These are phyloP conservation scores for Nemania sp. DNA, from an alignment of 2,329 filamentous ascomycete genomes.

Conservation along the genomic window DNA sequence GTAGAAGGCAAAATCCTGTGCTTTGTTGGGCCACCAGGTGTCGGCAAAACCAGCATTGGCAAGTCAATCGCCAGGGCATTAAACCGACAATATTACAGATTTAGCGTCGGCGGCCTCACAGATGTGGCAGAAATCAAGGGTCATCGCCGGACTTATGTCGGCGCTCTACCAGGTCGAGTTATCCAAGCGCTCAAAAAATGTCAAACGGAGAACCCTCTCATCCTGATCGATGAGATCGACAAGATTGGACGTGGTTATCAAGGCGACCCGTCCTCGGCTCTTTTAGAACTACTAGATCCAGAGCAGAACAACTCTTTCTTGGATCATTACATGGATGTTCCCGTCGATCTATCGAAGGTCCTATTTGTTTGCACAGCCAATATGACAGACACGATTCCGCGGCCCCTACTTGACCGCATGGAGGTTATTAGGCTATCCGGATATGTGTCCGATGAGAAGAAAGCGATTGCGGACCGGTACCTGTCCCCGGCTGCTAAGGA, in stretches of 20 bases:
- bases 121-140: conserved; percentile 99
- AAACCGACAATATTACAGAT: conserved; percentile 96
- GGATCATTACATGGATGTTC: conserved; percentile 98
- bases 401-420: conserved; percentile 93
- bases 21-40: conserved; percentile 94
- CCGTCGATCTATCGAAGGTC: conserved; percentile 95
- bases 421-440: conserved; percentile 95
- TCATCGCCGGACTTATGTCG: conserved; percentile 93
- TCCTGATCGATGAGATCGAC: conserved; percentile 96
- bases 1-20: conserved; percentile 98
- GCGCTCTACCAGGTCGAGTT: conserved; percentile 90
- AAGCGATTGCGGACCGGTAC: conserved; percentile 94
- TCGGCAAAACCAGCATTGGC: conserved; percentile 98
- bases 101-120: conserved; percentile 94
- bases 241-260: conserved; percentile 97
- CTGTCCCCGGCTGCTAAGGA: conserved; percentile 94
- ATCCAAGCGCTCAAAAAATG: conserved; percentile 99
- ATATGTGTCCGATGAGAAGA: conserved; percentile 98
- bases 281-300: conserved; percentile 91
- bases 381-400: conserved; percentile 96
- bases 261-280: conserved; percentile 90
- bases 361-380: conserved; percentile 98
- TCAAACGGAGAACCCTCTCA: conserved; percentile 95
- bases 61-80: conserved; percentile 95
- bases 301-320: conserved; percentile 98